phyloP scores from a whole-genome alignment of 2,329 filamentous ascomycete species.

The Aureobasidium sp. region DNA sequence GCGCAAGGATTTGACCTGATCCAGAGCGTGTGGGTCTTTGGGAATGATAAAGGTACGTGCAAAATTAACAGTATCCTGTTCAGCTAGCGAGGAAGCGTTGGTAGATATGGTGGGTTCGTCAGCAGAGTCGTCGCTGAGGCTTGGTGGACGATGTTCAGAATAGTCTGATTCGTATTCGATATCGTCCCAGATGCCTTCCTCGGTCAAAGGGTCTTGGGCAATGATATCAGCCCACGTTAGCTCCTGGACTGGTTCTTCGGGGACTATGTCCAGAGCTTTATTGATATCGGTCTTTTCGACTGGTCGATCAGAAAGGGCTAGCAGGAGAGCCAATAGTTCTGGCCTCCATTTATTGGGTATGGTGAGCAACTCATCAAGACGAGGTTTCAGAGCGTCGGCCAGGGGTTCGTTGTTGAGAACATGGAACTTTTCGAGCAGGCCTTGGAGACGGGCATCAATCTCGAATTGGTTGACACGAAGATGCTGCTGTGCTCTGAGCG shows the following conservation, averaged over 20 bases:
- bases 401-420: constrained; percentile 73
- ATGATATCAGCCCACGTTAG: constrained; percentile 77
- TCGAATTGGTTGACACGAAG: constrained; percentile 44
- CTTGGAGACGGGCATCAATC: constrained; percentile 34
- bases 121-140: constrained; percentile 28
- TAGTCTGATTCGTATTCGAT: constrained; percentile 60
- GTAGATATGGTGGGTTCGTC: constrained; percentile 27
- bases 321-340: constrained; percentile 69
- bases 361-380: constrained; percentile 53
- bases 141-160: constrained; percentile 52
- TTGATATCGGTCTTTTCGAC: constrained; percentile 59
- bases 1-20: constrained; percentile 31
- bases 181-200: constrained; percentile 63
- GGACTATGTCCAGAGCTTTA: constrained; percentile 30
- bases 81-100: constrained; percentile 31
- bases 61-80: constrained; percentile 31
- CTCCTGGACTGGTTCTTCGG: constrained; percentile 36
- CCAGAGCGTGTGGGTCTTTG: constrained; percentile 26
- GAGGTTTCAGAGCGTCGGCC: constrained; percentile 58
- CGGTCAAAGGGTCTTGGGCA: constrained; percentile 64
- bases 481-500: constrained; percentile 36
- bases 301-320: constrained; percentile 77
- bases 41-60: constrained; percentile 29
- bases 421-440: constrained; percentile 76
- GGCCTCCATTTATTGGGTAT: constrained; percentile 61